These are phyloP conservation scores for Lepidium africanum DNA, from an alignment of 345 rosid genomes.

Conservation along the genomic window DNA sequence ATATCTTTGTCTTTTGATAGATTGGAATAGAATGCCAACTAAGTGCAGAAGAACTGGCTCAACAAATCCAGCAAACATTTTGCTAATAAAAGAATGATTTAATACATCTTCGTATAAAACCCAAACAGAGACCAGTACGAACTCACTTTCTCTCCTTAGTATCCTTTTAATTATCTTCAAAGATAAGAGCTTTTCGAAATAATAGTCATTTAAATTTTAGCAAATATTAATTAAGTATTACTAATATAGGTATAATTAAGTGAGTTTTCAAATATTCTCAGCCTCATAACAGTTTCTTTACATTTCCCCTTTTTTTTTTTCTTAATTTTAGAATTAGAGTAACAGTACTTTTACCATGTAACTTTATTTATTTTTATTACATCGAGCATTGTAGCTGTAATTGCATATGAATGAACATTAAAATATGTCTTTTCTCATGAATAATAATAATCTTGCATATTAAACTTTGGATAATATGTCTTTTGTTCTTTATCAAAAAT, in stretches of 20 bases:
- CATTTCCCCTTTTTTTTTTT: neutral
- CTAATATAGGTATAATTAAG: neutral
- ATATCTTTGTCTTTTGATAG: constrained; percentile 32
- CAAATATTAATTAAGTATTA: neutral
- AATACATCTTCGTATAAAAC: constrained; percentile 9
- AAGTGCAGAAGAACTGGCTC: constrained; percentile 91
- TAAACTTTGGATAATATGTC: neutral
- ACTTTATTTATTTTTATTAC: neutral
- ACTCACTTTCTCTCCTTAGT: constrained; percentile 21
- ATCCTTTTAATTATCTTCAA: constrained; percentile 6
- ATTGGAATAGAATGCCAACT: constrained; percentile 96
- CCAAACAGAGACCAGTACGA: constrained; percentile 26
- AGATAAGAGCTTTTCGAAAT: neutral
- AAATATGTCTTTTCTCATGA: constrained; percentile 15
- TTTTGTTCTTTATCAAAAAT: too few species aligned
- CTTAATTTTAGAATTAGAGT: neutral
- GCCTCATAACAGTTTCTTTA: neutral
- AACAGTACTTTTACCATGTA: constrained; percentile 7
- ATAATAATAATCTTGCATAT: neutral
- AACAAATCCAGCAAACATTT: constrained; percentile 84
- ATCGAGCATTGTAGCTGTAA: constrained; percentile 10
- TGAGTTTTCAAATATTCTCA: neutral
- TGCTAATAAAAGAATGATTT: constrained; percentile 28
- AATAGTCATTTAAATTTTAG: neutral
- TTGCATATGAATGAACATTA: constrained; percentile 17